Percentiles rank a stretch among this genome's conserved stretches.
Conservation (phyloP, 352 stramenopile genomes). For the Phytophthora nicotianae region DNA sequence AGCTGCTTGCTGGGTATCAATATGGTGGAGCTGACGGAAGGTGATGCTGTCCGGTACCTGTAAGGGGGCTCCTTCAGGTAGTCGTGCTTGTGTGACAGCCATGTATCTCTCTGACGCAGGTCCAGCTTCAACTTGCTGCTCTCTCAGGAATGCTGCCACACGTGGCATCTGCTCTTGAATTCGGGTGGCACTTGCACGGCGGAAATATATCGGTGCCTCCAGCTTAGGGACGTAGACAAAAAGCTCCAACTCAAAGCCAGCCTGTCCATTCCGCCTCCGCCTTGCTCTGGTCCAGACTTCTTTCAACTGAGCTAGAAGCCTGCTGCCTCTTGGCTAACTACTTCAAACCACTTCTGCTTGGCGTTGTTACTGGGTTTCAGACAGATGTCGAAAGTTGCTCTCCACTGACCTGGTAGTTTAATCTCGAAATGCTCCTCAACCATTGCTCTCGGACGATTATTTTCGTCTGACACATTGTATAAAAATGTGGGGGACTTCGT, state of each 20-base stretch:
- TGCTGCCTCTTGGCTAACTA: not conserved
- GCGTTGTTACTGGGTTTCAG: not conserved
- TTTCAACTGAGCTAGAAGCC: conserved; percentile 4
- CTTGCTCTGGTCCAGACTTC: conserved; percentile 14
- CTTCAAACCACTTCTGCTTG: conserved; percentile 12
- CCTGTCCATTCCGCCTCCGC: conserved; percentile 7
- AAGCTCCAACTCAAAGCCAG: conserved; percentile 8
- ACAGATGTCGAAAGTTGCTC: conserved; percentile 4
- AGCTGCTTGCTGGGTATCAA: not conserved
- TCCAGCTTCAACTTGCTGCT: conserved; percentile 8
- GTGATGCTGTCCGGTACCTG: not conserved
- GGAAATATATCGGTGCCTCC: not conserved
- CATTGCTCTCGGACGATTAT: not conserved
- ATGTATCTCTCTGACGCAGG: conserved; percentile 12
- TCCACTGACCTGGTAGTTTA: conserved; percentile 11
- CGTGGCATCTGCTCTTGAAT: conserved; percentile 20
- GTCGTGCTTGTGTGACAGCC: conserved; percentile 14
- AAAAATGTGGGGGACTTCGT: conserved; percentile 16
- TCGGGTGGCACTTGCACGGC: not conserved
- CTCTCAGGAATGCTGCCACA: conserved; percentile 8
- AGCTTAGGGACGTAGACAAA: conserved; percentile 20
- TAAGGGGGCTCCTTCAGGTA: conserved; percentile 1
- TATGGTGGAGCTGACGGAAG: not conserved
- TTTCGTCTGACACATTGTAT: conserved; percentile 5
- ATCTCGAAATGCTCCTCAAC: conserved; percentile 17